Evolutionary conservation across 2,329 filamentous ascomycete genomes (phyloP).

Genomic region (Pseudocercospora crystallina): DNA sequence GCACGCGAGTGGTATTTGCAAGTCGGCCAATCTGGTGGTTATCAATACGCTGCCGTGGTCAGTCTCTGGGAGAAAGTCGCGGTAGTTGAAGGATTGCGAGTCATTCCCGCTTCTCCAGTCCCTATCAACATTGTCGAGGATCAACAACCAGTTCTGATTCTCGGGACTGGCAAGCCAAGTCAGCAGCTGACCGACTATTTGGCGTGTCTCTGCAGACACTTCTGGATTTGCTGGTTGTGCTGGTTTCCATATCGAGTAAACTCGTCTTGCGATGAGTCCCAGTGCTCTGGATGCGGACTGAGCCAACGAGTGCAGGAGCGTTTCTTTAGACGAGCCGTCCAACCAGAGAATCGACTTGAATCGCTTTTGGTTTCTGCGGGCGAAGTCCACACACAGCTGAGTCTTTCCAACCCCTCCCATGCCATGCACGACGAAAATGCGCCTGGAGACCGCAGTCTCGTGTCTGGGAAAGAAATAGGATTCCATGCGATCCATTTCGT

Average conservation of each 20-base stretch:
- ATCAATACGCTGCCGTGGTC: conserved; percentile 33
- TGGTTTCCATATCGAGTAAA: too few relatives aligned
- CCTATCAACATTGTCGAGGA: conserved; percentile 39
- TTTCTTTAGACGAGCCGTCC: conserved; percentile 33
- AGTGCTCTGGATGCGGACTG: background rate
- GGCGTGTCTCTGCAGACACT: too few relatives aligned
- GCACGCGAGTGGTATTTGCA: background rate
- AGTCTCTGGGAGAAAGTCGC: conserved; percentile 12
- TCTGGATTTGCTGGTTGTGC: background rate
- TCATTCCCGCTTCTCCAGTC: conserved; percentile 14
- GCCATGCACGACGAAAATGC: conserved; percentile 26
- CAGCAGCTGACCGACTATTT: background rate
- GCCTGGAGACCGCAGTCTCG: background rate
- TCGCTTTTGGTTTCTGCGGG: background rate
- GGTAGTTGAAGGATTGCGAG: conserved; percentile 26
- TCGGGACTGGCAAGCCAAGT: background rate
- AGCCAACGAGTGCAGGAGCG: conserved; percentile 28
- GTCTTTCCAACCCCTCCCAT: conserved; percentile 35
- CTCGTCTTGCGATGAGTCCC: background rate
- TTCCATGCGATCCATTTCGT: background rate
- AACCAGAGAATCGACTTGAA: conserved; percentile 38
- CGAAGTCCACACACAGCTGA: conserved; percentile 20
- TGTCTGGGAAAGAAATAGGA: background rate
- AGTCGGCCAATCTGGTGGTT: conserved; percentile 27
- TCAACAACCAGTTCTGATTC: conserved; percentile 33